Percentiles rank a stretch among this genome's conserved stretches.
phyloP scores from a whole-genome alignment of 139 green algal genomes.

The Klebsormidium nitens region DNA sequence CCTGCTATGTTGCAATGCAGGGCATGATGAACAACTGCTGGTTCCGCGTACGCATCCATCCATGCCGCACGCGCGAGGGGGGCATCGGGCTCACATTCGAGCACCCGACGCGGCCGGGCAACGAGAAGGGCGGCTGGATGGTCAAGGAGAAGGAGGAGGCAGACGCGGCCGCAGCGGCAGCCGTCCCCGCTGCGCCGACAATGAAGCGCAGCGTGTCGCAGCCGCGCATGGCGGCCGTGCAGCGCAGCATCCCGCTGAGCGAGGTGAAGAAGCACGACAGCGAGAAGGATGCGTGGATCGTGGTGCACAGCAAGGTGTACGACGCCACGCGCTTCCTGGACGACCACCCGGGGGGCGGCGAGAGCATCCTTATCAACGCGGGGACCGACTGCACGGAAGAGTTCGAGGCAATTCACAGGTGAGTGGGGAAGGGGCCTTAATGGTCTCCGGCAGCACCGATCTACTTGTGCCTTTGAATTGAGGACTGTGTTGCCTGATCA shows the following conservation, averaged over 20 bases:
- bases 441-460: too few species aligned
- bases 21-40: constrained; percentile 99
- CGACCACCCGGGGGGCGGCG: constrained; percentile 48
- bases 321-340: constrained; percentile 49
- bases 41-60: constrained; percentile 55
- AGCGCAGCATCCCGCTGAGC: constrained; percentile 52
- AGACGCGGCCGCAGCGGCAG: neutral
- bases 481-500: too few species aligned
- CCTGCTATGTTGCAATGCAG: constrained; percentile 10
- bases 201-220: neutral
- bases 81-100: constrained; percentile 64
- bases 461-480: too few species aligned
- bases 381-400: constrained; percentile 53
- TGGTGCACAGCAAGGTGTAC: constrained; percentile 73
- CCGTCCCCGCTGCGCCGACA: neutral
- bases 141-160: constrained; percentile 25
- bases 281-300: constrained; percentile 83
- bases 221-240: neutral
- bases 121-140: constrained; percentile 51
- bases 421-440: too few species aligned
- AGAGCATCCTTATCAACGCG: constrained; percentile 52
- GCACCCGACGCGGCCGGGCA: constrained; percentile 67
- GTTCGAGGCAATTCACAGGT: constrained; percentile 54
- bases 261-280: constrained; percentile 69
- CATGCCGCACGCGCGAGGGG: constrained; percentile 20